Percentiles rank a stretch among this genome's conserved stretches.
Conservation (phyloP, 164 flowering plant genomes). For the Houttuynia cordata region DNA sequence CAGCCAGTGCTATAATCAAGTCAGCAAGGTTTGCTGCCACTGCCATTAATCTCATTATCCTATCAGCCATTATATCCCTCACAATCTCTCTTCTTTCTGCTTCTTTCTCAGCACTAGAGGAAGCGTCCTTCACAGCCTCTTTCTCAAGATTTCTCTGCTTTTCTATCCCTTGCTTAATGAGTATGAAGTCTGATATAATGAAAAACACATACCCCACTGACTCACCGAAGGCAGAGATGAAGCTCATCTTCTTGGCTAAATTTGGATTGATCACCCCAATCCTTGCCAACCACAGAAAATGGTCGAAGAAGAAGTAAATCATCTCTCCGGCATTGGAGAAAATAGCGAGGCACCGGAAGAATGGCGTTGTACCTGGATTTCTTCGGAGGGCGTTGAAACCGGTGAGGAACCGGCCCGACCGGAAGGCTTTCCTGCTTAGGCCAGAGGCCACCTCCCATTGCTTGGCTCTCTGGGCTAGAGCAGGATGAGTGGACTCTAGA, state of each 20-base stretch:
- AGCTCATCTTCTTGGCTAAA: constrained; percentile 67
- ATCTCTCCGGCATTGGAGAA: constrained; percentile 82
- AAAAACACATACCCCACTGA: constrained; percentile 78
- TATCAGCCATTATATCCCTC: constrained; percentile 49
- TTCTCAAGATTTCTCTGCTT: constrained; percentile 25
- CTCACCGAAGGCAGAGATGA: constrained; percentile 90
- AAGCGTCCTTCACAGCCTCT: not conserved
- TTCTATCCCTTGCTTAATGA: constrained; percentile 37
- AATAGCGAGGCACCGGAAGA: constrained; percentile 40
- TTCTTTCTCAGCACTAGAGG: constrained; percentile 13
- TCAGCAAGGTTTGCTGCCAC: constrained; percentile 87
- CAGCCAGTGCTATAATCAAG: constrained; percentile 73
- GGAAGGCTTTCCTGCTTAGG: constrained; percentile 81
- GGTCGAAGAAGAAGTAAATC: constrained; percentile 95
- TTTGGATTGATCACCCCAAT: constrained; percentile 57
- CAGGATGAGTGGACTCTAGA: constrained; percentile 37
- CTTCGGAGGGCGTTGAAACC: constrained; percentile 81
- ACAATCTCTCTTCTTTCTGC: constrained; percentile 18
- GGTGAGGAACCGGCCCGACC: constrained; percentile 75
- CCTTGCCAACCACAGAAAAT: constrained; percentile 77
- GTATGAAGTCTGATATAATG: constrained; percentile 46
- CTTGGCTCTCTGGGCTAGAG: constrained; percentile 42
- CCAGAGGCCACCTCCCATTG: constrained; percentile 83
- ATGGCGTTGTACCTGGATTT: constrained; percentile 42
- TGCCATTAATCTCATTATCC: constrained; percentile 86